Conservation (phyloP, 1,284 basidiomycete species). For the Trichosporon sp. region DNA sequence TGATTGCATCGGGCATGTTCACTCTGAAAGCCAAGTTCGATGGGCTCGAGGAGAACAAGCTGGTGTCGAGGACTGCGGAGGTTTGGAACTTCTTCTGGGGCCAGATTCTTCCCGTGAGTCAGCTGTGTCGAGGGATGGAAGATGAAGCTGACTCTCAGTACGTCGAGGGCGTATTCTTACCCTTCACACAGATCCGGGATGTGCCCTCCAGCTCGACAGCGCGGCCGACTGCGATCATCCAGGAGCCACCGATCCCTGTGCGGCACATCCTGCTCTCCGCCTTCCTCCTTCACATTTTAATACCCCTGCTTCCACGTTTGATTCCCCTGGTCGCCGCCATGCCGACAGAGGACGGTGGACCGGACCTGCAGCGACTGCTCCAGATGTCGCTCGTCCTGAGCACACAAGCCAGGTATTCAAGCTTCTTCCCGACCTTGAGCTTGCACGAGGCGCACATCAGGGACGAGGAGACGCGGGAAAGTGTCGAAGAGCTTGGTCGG, state of each 20-base stretch:
- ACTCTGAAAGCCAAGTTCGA: constrained; percentile 81
- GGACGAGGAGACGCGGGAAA: constrained; percentile 38
- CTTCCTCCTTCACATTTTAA: constrained; percentile 47
- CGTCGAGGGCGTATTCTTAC: constrained; percentile 53
- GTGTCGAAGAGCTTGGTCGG: constrained; percentile 36
- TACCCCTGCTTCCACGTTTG: constrained; percentile 44
- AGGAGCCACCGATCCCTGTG: constrained; percentile 34
- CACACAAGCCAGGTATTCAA: constrained; percentile 44
- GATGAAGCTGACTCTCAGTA: constrained; percentile 28
- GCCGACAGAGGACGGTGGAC: constrained; percentile 7
- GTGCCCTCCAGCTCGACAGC: constrained; percentile 20
- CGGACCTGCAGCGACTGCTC: constrained; percentile 40
- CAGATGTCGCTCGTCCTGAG: constrained; percentile 49
- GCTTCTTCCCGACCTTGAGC: constrained; percentile 32
- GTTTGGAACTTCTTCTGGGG: constrained; percentile 94
- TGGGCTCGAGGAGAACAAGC: constrained; percentile 58
- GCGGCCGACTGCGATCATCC: constrained; percentile 11
- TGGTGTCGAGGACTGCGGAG: constrained; percentile 73
- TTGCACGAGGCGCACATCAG: constrained; percentile 17
- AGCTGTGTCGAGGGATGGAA: background rate
- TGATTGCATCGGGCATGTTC: constrained; percentile 82
- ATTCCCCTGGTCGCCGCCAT: constrained; percentile 28
- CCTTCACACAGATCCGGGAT: constrained; percentile 45
- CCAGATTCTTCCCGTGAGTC: constrained; percentile 66
- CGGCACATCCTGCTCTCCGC: constrained; percentile 48